Conservation (phyloP, 805 yeast genomes). For the Nakazawaea laoshanensis region DNA sequence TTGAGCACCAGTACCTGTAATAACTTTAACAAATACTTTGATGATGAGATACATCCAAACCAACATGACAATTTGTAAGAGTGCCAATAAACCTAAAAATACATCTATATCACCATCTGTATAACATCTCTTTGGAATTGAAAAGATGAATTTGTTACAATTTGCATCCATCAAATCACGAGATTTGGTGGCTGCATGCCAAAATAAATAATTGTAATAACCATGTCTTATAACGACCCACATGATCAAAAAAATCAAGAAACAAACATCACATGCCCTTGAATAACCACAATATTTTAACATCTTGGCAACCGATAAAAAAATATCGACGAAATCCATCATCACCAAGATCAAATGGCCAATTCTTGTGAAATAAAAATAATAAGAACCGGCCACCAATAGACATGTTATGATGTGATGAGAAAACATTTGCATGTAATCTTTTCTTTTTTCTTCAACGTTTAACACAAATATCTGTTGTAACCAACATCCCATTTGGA, state of each 20-base stretch:
- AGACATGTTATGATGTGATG: conserved; percentile 79
- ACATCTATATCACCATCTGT: conserved; percentile 32
- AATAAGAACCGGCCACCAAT: conserved; percentile 65
- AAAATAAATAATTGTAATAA: conserved; percentile 57
- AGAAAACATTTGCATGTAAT: conserved; percentile 75
- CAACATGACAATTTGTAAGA: conserved; percentile 56
- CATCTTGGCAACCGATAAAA: conserved; percentile 66
- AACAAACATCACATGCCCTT: conserved; percentile 57
- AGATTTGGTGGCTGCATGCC: conserved; percentile 45
- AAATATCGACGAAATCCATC: conserved; percentile 80
- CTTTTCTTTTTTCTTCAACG: conserved; percentile 74
- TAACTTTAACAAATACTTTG: conserved; percentile 61
- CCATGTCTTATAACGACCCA: conserved; percentile 76
- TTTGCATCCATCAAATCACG: conserved; percentile 35
- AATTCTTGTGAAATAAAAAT: conserved; percentile 60
- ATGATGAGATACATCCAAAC: conserved; percentile 72
- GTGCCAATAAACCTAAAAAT: conserved; percentile 49
- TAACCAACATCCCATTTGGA: conserved; percentile 71
- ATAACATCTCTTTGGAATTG: conserved; percentile 38
- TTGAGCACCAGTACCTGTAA: conserved; percentile 71
- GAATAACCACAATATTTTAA: conserved; percentile 63
- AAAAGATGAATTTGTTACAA: conserved; percentile 23
- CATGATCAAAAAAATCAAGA: conserved; percentile 52
- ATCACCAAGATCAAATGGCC: conserved; percentile 72
- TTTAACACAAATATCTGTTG: conserved; percentile 73